A percentile compares a stretch with the other conserved stretches of the same genome.
Evolutionary conservation across 805 yeast genomes (phyloP).

Genomic region (Yarrowia yakushimensis): DNA sequence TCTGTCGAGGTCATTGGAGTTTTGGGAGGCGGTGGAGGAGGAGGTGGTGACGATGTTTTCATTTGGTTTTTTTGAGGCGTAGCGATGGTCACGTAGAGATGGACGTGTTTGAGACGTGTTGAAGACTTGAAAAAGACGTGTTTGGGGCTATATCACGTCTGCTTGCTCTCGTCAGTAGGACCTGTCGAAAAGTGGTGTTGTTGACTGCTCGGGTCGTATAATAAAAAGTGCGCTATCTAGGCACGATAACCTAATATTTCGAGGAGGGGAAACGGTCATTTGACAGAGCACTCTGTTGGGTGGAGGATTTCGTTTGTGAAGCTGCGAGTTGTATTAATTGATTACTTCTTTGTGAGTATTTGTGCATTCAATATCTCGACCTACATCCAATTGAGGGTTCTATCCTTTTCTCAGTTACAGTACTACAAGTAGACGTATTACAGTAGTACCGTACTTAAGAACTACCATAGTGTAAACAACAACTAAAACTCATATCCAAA

Average conservation of each 20-base stretch:
- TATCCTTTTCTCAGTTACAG: no score
- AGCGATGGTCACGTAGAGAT: no score
- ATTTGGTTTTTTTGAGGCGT: background rate
- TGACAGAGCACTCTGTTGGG: background rate
- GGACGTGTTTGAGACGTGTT: no score
- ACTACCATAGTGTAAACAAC: no score
- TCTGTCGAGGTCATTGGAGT: background rate
- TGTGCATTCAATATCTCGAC: no score
- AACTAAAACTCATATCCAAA: background rate
- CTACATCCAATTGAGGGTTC: no score
- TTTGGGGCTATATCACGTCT: no score
- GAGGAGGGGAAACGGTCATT: background rate
- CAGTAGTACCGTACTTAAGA: no score
- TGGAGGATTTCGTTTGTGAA: background rate
- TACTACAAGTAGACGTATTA: no score
- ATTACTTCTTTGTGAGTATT: no score
- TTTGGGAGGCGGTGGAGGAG: background rate
- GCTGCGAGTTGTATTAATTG: no score
- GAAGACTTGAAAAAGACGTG: no score
- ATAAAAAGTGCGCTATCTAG: background rate
- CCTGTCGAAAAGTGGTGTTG: background rate
- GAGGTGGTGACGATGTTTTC: background rate
- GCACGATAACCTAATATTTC: background rate
- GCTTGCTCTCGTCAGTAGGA: background rate
- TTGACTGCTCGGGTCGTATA: background rate